Conservation (phyloP, 2,329 filamentous ascomycete genomes). For the Penicillium paneum region DNA sequence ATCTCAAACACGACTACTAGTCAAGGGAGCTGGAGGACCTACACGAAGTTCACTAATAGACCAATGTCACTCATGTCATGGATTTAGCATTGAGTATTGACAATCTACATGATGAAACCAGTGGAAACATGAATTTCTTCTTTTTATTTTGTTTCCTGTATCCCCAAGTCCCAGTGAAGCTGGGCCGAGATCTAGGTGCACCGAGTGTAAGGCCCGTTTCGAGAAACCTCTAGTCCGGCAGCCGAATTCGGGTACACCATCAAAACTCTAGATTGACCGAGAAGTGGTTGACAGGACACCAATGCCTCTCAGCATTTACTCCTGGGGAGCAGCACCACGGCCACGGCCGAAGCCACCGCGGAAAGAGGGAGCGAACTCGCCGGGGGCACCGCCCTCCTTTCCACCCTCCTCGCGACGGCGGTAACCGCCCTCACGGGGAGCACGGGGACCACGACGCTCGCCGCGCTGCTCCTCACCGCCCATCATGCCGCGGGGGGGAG, state of each 20-base stretch:
- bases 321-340: slow-evolving; percentile 71
- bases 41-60: neutral
- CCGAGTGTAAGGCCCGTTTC: slow-evolving; percentile 27
- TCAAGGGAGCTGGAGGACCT: neutral
- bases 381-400: slow-evolving; percentile 89
- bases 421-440: slow-evolving; percentile 81
- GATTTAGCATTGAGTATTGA: neutral
- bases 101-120: slow-evolving; percentile 15
- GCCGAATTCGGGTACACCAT: slow-evolving; percentile 25
- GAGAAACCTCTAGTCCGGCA: slow-evolving; percentile 27
- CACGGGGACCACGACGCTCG: slow-evolving; percentile 73
- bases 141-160: slow-evolving; percentile 26
- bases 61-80: neutral
- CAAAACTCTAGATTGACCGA: slow-evolving; percentile 33
- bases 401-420: slow-evolving; percentile 77
- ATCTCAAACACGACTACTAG: no score
- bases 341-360: slow-evolving; percentile 88
- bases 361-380: slow-evolving; percentile 91
- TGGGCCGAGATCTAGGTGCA: slow-evolving; percentile 19
- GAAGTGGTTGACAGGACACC: slow-evolving; percentile 28
- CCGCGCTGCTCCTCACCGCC: slow-evolving; percentile 70
- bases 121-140: slow-evolving; percentile 26
- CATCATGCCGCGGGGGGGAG: slow-evolving; percentile 97
- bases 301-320: slow-evolving; percentile 42
- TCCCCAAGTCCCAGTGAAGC: slow-evolving; percentile 19